phyloP scores from a whole-genome alignment of 192 early-diverging fungal genomes.

The Coemansia sp. region DNA sequence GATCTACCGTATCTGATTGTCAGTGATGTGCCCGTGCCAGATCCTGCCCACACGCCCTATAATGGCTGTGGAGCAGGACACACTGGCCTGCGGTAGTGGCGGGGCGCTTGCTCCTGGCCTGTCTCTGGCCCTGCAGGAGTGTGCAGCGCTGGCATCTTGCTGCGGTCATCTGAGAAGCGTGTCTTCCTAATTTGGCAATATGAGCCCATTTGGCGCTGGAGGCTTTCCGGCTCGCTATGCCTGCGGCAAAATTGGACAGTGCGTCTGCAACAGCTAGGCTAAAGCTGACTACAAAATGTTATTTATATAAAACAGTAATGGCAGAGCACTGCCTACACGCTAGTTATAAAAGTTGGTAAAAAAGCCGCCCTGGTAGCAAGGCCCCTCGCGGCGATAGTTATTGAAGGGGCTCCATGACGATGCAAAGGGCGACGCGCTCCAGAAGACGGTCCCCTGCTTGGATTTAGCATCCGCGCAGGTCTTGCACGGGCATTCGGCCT shows the following conservation, averaged over 20 bases:
- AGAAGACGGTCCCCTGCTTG: conserved; percentile 15
- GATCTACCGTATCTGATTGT: conserved; percentile 1
- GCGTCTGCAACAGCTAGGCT: background rate
- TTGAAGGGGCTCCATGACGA: conserved; percentile 56
- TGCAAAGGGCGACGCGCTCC: conserved; percentile 49
- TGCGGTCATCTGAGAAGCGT: conserved; percentile 6
- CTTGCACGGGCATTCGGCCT: conserved; percentile 12
- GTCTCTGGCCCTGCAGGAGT: background rate
- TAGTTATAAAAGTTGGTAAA: conserved; percentile 46
- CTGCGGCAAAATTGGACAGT: background rate
- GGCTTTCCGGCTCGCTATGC: background rate
- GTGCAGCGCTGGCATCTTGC: background rate
- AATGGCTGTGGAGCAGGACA: background rate
- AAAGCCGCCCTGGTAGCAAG: conserved; percentile 49
- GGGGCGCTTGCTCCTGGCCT: background rate
- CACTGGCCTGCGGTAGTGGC: background rate
- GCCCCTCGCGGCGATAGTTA: conserved; percentile 51
- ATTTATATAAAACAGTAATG: conserved; percentile 13
- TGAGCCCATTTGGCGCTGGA: background rate
- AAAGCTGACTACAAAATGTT: background rate
- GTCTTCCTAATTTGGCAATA: background rate
- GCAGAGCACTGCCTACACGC: background rate
- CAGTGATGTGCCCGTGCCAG: conserved; percentile 1
- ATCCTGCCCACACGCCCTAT: background rate
- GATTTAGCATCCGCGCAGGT: conserved; percentile 20